Conservation (phyloP, 805 yeast species). For the Candida anglica region DNA sequence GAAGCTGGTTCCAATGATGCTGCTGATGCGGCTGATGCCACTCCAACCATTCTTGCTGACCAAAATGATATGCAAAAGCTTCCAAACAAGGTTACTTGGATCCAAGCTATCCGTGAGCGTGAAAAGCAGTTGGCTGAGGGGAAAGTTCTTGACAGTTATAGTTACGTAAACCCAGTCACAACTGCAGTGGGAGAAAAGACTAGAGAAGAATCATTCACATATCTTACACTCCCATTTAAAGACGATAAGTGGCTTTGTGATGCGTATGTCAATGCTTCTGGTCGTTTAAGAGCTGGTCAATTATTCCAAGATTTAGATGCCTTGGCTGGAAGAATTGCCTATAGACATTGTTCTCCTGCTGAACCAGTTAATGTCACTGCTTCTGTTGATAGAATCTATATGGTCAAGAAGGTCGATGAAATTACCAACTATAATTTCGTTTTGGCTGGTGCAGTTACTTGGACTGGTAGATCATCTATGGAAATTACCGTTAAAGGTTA, state of each 20-base stretch:
- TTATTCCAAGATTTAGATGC: constrained; percentile 93
- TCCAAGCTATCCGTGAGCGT: constrained; percentile 75
- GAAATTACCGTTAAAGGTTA: constrained; percentile 90
- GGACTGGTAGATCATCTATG: constrained; percentile 96
- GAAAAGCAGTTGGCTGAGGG: constrained; percentile 69
- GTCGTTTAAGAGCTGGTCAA: constrained; percentile 90
- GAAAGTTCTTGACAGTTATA: constrained; percentile 63
- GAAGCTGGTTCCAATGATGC: constrained; percentile 44
- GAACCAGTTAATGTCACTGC: constrained; percentile 96
- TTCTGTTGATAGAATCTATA: constrained; percentile 84
- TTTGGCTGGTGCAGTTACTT: constrained; percentile 85
- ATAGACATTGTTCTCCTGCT: constrained; percentile 91
- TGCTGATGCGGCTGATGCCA: constrained; percentile 68
- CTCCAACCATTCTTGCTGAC: constrained; percentile 67
- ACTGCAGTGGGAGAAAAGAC: constrained; percentile 70
- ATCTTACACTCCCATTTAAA: constrained; percentile 72
- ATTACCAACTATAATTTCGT: constrained; percentile 71
- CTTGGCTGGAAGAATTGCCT: constrained; percentile 89
- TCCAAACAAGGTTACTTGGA: constrained; percentile 69
- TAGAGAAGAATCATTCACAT: constrained; percentile 72
- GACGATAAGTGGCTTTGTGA: constrained; percentile 81
- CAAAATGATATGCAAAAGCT: constrained; percentile 45
- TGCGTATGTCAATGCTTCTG: constrained; percentile 83
- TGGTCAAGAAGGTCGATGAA: constrained; percentile 80
- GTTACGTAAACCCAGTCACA: constrained; percentile 69